These are phyloP conservation scores for Exobasidium cylindrosporum DNA, from an alignment of 1,284 basidiomycete genomes.

Conservation along the genomic window DNA sequence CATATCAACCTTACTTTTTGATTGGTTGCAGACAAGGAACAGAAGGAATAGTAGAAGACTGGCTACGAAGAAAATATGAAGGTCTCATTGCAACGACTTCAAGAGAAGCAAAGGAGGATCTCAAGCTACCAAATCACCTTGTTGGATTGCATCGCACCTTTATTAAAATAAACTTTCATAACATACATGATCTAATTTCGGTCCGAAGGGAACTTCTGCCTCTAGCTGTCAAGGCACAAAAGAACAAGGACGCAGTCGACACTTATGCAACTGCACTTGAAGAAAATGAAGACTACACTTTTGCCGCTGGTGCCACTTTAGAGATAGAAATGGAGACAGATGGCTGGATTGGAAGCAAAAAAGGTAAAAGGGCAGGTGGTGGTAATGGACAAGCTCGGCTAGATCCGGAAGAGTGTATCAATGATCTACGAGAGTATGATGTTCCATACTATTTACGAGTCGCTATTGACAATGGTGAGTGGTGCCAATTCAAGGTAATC, in stretches of 20 bases:
- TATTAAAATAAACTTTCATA: slow-evolving; percentile 85
- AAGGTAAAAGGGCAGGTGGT: neutral
- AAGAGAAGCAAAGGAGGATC: slow-evolving; percentile 85
- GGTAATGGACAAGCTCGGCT: slow-evolving; percentile 38
- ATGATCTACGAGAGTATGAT: slow-evolving; percentile 94
- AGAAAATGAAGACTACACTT: slow-evolving; percentile 33
- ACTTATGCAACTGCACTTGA: slow-evolving; percentile 96
- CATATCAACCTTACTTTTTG: slow-evolving; percentile 91
- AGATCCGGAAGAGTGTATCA: slow-evolving; percentile 83
- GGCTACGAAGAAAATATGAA: slow-evolving; percentile 89
- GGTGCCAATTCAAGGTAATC: neutral
- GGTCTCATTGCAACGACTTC: slow-evolving; percentile 71
- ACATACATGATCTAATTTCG: slow-evolving; percentile 82
- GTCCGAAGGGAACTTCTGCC: slow-evolving; percentile 86
- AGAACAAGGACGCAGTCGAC: slow-evolving; percentile 92
- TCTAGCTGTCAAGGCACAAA: slow-evolving; percentile 80
- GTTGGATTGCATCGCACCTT: slow-evolving; percentile 84
- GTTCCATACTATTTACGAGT: slow-evolving; percentile 96
- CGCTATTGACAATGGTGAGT: slow-evolving; percentile 83
- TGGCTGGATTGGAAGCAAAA: slow-evolving; percentile 9
- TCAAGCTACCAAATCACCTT: slow-evolving; percentile 92
- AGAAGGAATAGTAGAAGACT: slow-evolving; percentile 90
- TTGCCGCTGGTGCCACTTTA: slow-evolving; percentile 31
- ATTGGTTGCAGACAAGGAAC: slow-evolving; percentile 79
- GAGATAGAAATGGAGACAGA: slow-evolving; percentile 24